Conservation (phyloP, 2,329 filamentous ascomycete species). For the Paecilomyces dactylethromorphus region DNA sequence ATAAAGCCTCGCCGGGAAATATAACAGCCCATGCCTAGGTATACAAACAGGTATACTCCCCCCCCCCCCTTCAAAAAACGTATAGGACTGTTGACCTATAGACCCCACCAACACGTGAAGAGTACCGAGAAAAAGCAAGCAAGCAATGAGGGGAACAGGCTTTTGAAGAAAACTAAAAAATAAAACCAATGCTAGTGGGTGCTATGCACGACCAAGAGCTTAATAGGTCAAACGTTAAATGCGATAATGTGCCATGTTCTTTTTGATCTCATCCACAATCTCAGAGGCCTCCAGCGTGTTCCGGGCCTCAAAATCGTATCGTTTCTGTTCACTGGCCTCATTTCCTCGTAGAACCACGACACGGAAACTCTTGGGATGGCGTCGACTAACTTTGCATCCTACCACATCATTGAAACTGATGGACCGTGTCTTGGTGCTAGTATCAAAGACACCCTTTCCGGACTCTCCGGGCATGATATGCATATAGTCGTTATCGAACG, state of each 20-base stretch:
- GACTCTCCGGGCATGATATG: constrained; percentile 55
- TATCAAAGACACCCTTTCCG: constrained; percentile 47
- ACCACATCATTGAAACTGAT: constrained; percentile 60
- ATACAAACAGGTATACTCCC: not conserved
- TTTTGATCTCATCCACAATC: constrained; percentile 59
- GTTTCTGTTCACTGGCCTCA: constrained; percentile 57
- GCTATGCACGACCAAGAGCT: not conserved
- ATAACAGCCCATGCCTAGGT: not conserved
- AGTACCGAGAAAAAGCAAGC: no score
- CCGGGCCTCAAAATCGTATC: constrained; percentile 60
- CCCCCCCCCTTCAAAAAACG: no score
- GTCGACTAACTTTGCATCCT: constrained; percentile 57
- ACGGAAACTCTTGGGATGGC: constrained; percentile 58
- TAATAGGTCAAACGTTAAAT: constrained; percentile 17
- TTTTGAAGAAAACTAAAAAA: not conserved
- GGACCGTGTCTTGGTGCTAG: constrained; percentile 49
- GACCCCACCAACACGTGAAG: not conserved
- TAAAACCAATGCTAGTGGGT: not conserved
- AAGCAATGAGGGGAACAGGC: no score
- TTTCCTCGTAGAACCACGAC: constrained; percentile 55
- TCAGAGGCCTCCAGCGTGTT: constrained; percentile 52
- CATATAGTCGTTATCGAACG: constrained; percentile 60
- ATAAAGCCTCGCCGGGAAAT: not conserved
- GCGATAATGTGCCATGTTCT: constrained; percentile 45
- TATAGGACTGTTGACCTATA: not conserved